Evolutionary conservation across 78 protist genomes (phyloP), one percentile per base, ranked within the genome.

Genomic region (Polysphondylium violaceum): DNA sequence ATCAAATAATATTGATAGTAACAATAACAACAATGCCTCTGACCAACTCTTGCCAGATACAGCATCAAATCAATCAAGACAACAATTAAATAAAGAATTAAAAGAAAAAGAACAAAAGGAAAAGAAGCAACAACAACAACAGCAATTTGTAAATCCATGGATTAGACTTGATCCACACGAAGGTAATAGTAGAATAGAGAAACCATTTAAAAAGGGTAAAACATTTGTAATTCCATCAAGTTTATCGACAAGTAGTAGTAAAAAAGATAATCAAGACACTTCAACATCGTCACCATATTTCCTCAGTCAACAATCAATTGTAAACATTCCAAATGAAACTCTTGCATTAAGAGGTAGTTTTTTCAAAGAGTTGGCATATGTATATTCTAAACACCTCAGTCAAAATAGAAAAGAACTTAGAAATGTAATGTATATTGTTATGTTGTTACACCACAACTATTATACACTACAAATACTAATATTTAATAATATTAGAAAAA

Each of bases 191-290:
- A 58, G 17, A 12, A 51, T 50, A 0, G 31, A 38, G 11, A 83
- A 47, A 59, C 91, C 91, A 83, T 69, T 83, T 12, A 47, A 83
- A 25, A 83, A 69, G 55, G 79, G 79, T 29, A 83, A 58, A 59
- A 69, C 91, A 21, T 83, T 40, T 41, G 35, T 16, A n/a, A 79
- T 79, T 23, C 89, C 89, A 55, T 25, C 23, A 8, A 44, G 7
- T 61, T 47, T 60, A 1, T 59, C n/a, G n/a, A n/a, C n/a, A n/a
- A n/a, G n/a, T n/a, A 25, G 36, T n/a, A 71, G 3, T 53, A 64
- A 36, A 64, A 21, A 68, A 29, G 2, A 3, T 41, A 71, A 7
- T 27, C 0, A 27, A 43, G 40, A 63, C 0, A 41, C 31, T 2
- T 21, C 36, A 64, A 44, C 11, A 19, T 40, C 43, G 23, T 27